Evolutionary conservation across 192 early-diverging fungal genomes (phyloP).

Genomic region (Kappamyces sp.): DNA sequence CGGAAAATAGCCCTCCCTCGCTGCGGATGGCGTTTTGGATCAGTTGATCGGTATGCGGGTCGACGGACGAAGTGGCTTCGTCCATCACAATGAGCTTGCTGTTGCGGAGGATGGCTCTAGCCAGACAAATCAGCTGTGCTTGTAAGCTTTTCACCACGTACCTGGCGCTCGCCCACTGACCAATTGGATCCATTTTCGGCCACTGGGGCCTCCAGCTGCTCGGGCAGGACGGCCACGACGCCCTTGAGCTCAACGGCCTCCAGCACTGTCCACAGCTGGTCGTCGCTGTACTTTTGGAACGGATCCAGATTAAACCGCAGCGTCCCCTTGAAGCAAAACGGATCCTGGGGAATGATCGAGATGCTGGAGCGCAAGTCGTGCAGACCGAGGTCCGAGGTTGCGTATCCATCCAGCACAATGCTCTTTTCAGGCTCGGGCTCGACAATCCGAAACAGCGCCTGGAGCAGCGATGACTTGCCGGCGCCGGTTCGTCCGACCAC

Average conservation of each 20-base stretch:
- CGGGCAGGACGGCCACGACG: slow-evolving; percentile 12
- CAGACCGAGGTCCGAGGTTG: slow-evolving; percentile 54
- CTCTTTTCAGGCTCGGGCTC: slow-evolving; percentile 32
- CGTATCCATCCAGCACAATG: slow-evolving; percentile 56
- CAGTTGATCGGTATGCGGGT: slow-evolving; percentile 23
- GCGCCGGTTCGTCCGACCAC: slow-evolving; percentile 39
- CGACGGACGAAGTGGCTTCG: slow-evolving; percentile 34
- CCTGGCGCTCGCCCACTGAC: slow-evolving; percentile 74
- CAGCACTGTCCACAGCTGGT: slow-evolving; percentile 63
- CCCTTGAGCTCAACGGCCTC: slow-evolving; percentile 50
- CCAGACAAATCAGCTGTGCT: slow-evolving; percentile 75
- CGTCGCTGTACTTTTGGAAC: slow-evolving; percentile 53
- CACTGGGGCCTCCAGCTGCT: slow-evolving; percentile 68
- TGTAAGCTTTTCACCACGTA: slow-evolving; percentile 16
- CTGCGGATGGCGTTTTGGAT: slow-evolving; percentile 24
- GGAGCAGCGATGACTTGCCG: slow-evolving; percentile 15
- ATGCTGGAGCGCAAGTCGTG: slow-evolving; percentile 51
- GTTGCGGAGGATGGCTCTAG: slow-evolving; percentile 64
- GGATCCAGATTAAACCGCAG: slow-evolving; percentile 79
- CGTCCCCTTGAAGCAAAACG: slow-evolving; percentile 61
- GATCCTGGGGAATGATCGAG: slow-evolving; percentile 61
- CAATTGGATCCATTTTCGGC: slow-evolving; percentile 74
- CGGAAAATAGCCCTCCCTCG: slow-evolving; percentile 23
- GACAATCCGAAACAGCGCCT: slow-evolving; percentile 19
- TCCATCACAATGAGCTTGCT: slow-evolving; percentile 38